Evolutionary conservation across 441 rosid species (phyloP).

Genomic region (Flueggea neowawraea): DNA sequence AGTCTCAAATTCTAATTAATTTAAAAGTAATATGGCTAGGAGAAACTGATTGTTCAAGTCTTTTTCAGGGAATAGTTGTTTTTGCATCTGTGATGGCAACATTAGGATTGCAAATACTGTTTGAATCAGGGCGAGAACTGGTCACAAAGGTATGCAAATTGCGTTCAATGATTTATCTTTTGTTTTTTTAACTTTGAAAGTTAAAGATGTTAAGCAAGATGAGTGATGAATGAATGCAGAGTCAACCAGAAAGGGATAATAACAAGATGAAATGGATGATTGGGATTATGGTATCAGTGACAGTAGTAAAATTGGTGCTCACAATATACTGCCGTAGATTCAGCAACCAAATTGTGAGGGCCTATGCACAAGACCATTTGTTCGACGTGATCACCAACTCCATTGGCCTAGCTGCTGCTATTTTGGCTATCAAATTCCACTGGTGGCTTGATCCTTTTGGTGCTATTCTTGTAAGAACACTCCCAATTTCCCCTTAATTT

Average conservation of each 20-base stretch:
- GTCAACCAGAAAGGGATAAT: constrained; percentile 43
- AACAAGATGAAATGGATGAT: constrained; percentile 72
- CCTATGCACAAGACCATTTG: constrained; percentile 72
- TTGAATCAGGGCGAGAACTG: constrained; percentile 52
- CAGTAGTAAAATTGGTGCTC: constrained; percentile 45
- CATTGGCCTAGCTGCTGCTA: constrained; percentile 54
- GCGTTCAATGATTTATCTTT: not conserved
- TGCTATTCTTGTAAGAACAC: constrained; percentile 47
- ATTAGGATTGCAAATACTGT: constrained; percentile 49
- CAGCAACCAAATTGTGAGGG: constrained; percentile 54
- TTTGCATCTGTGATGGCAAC: constrained; percentile 68
- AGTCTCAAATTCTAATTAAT: not conserved
- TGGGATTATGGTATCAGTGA: constrained; percentile 65
- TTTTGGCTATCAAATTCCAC: constrained; percentile 52
- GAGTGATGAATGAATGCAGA: constrained; percentile 23
- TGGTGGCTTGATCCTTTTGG: constrained; percentile 82
- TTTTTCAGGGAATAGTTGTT: constrained; percentile 49
- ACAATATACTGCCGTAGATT: constrained; percentile 58
- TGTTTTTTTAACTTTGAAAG: not conserved
- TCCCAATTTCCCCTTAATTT: not conserved
- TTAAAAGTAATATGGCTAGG: not conserved
- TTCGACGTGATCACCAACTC: constrained; percentile 75
- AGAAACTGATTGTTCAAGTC: too few relatives aligned
- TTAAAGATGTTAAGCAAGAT: too few relatives aligned
- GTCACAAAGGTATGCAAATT: constrained; percentile 24